Evolutionary conservation across 768 basidiomycete species (phyloP).

Genomic region (Dentipellis sp.): DNA sequence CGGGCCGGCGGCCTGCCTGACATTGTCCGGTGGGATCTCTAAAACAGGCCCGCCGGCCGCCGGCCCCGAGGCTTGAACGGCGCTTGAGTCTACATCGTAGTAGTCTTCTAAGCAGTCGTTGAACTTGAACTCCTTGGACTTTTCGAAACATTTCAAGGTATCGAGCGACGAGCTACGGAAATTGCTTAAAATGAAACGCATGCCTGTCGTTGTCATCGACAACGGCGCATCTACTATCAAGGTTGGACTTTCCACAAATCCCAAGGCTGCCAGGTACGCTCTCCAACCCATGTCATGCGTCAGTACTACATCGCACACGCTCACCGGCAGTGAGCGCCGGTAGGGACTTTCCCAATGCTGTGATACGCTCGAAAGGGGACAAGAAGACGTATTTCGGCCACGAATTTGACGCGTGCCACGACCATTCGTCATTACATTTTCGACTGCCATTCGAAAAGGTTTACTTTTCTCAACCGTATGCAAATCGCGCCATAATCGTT

Average conservation of each 20-base stretch:
- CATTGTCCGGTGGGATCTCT: too few relatives aligned
- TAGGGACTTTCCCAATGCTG: conserved; percentile 73
- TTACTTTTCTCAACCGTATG: conserved; percentile 2
- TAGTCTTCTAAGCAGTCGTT: too few relatives aligned
- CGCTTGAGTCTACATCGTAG: too few relatives aligned
- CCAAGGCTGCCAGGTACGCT: conserved; percentile 23
- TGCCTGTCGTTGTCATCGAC: conserved; percentile 61
- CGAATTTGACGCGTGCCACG: conserved; percentile 67
- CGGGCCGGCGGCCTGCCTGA: too few relatives aligned
- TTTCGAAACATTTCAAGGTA: background rate
- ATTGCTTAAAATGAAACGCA: conserved; percentile 5
- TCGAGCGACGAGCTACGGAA: background rate
- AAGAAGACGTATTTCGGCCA: conserved; percentile 79
- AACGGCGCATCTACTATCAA: conserved; percentile 86
- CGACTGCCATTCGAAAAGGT: conserved; percentile 84
- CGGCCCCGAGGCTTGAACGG: too few relatives aligned
- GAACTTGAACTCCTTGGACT: too few relatives aligned
- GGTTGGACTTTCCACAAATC: conserved; percentile 38
- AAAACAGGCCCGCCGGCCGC: too few relatives aligned
- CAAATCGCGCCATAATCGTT: conserved; percentile 8
- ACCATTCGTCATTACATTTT: conserved; percentile 76
- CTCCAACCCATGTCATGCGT: background rate
- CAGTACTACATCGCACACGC: background rate
- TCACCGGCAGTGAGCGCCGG: background rate
- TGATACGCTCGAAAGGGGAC: conserved; percentile 80